Evolutionary conservation across 192 early-diverging fungal species (phyloP), one percentile per base, ranked within the genome.

Genomic region (Rhizophagus prolifer): DNA sequence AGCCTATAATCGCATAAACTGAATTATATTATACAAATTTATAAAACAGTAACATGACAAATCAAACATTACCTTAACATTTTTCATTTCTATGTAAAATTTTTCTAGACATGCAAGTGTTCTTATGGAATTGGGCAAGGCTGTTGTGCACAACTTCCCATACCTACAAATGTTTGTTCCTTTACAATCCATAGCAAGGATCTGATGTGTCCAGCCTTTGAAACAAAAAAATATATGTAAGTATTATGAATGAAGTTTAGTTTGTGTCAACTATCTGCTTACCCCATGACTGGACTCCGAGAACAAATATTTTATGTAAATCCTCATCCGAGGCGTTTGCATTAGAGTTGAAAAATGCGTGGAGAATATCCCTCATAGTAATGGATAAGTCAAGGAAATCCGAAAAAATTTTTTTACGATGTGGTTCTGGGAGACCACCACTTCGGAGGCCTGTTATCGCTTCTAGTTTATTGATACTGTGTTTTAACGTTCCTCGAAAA

Each of bases 281-380:
- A 79, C 71, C 71, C 78, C 78, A 79, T 16, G 78, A 79, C 19
- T 79, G 62, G 28, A 74, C n/a, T 38, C 78, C 62, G 26, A 79
- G 62, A 74, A 73, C 47, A 74, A 74, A 79, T 16, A 54, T 58
- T 38, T 66, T 41, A 60, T 79, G 78, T 36, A 79, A 58, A 61
- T 79, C 59, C 34, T 79, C 78, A 47, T 74, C 71, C 13, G 72
- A 9, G 12, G 71, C 47, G 41, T 67, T 65, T 19, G 60, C 2
- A 74, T 79, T 79, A n/a, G 25, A 25, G 21, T 46, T 67, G 54
- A 74, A 79, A 74, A 74, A 74, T 66, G 28, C 54, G 9, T 79
- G 28, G 23, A 79, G 61, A 8, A 54, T 74, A 74, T 79, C 78
- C 8, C 62, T 76, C 62, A 79, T 79, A 6, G 71, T 58, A 5